These are phyloP conservation scores for Tanacetum coccineum DNA, from an alignment of 129 eudicot species.

Conservation along the genomic window DNA sequence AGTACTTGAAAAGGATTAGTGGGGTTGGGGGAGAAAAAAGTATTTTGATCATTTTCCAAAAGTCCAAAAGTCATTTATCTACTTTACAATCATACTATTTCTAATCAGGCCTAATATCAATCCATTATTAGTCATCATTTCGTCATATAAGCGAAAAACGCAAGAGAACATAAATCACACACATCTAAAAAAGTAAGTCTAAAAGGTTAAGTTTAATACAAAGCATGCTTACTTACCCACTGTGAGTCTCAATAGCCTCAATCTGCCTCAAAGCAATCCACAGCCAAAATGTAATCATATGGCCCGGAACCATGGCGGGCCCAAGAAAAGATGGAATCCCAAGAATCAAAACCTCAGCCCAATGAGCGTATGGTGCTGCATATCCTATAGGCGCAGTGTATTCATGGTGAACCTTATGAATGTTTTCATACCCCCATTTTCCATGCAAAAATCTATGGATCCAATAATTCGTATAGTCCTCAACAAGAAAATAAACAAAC, in stretches of 20 bases:
- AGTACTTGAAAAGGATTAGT: conserved; percentile 19
- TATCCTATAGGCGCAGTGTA: conserved; percentile 81
- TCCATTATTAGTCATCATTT: conserved; percentile 33
- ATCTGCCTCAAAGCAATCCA: conserved; percentile 93
- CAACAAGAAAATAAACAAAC: conserved; percentile 69
- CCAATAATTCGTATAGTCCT: conserved; percentile 89
- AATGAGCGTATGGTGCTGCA: conserved; percentile 89
- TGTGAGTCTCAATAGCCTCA: conserved; percentile 97
- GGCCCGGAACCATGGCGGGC: conserved; percentile 89
- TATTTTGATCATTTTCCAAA: conserved; percentile 26
- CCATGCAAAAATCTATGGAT: conserved; percentile 77
- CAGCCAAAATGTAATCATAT: conserved; percentile 85
- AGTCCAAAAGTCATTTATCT: conserved; percentile 27
- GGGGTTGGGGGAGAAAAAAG: conserved; percentile 28
- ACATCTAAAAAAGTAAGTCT: conserved; percentile 12
- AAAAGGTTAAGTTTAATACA: conserved; percentile 16
- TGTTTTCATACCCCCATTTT: conserved; percentile 87
- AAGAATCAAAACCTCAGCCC: conserved; percentile 90
- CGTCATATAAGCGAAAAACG: conserved; percentile 20
- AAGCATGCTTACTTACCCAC: conserved; percentile 70
- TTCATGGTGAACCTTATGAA: conserved; percentile 90
- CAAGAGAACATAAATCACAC: conserved; percentile 9
- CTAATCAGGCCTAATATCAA: conserved; percentile 30
- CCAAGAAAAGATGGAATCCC: conserved; percentile 92
- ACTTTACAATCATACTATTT: conserved; percentile 32